Base-by-base conservation (phyloP, 2,329 filamentous ascomycete species). In the Sporothrix euskadiensis region DNA sequence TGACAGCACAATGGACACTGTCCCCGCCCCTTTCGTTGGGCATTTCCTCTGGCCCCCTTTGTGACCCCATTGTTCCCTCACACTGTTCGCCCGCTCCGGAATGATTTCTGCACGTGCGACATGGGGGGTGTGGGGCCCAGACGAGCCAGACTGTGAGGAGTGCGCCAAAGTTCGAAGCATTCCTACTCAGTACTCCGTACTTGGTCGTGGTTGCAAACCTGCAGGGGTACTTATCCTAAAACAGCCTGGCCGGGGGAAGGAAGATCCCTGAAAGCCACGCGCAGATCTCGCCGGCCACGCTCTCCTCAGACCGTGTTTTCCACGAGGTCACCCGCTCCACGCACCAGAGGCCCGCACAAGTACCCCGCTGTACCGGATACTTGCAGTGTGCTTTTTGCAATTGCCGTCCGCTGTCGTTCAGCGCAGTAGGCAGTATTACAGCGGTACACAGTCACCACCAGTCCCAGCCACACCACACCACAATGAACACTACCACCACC, bases 181-280 rank as follows among this genome's bases (percentile, higher is more conserved):
- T 72, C 49, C 26, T 66, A 59, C 71, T n/a, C n/a, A n/a, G n/a
- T n/a, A n/a, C n/a, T n/a, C n/a, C n/a, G n/a, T 10, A 9, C 41
- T 26, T 54, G 47, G 71, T 52, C 22, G 32, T 71, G 56, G 71
- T 66, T 71, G 72, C 68, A 63, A 47, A 47, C 68, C 73, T 76
- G 78, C 78, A 80, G 78, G 77, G 78, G 76, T 73, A n/a, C 72
- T 70, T 74, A 71, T 75, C 78, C 76, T 73, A 76, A 80, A 80
- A 75, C 76, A 76, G 77, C 70, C 75, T 78, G 77, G 78, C 71
- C 72, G 75, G 75, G 61, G 75, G 77, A 77, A 75, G 76, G 75
- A 75, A 76, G 75, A 81, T 82, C 80, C 81, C 79, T 82, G 80
- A 78, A 76, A 79, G 81, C 80, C 81, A 82, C 80, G 81, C 81